Conservation (phyloP, 345 rosid species). For the Jatropha curcas region DNA sequence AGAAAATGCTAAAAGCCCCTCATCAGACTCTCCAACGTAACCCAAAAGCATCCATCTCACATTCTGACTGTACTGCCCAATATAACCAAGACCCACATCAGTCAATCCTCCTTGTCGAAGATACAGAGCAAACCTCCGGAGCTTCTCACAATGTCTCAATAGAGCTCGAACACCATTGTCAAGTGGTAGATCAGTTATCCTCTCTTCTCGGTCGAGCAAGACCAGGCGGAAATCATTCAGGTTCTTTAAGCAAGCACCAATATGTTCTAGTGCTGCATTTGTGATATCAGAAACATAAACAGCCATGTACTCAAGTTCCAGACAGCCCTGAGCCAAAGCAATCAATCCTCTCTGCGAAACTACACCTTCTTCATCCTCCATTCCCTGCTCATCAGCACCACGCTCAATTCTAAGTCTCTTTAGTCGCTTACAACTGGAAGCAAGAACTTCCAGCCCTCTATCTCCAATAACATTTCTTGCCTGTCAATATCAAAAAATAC, state of each 20-base stretch:
- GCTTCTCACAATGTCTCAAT: slow-evolving; percentile 76
- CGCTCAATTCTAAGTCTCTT: slow-evolving; percentile 93
- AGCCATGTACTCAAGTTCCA: slow-evolving; percentile 72
- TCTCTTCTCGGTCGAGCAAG: slow-evolving; percentile 72
- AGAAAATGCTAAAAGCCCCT: slow-evolving; percentile 73
- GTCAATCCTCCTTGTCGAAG: slow-evolving; percentile 82
- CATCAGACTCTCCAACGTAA: slow-evolving; percentile 75
- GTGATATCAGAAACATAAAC: slow-evolving; percentile 87
- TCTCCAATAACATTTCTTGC: slow-evolving; percentile 96
- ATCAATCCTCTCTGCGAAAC: slow-evolving; percentile 89
- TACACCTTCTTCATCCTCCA: slow-evolving; percentile 84
- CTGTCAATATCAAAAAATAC: slow-evolving; percentile 44
- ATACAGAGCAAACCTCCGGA: slow-evolving; percentile 77
- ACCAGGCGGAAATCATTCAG: slow-evolving; percentile 85
- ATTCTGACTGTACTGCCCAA: slow-evolving; percentile 70
- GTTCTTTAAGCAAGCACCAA: slow-evolving; percentile 68
- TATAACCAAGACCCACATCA: slow-evolving; percentile 73
- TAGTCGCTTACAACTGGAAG: slow-evolving; percentile 62
- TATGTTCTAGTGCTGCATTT: slow-evolving; percentile 61
- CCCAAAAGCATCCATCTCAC: slow-evolving; percentile 97
- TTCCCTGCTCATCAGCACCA: slow-evolving; percentile 84
- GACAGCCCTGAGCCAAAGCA: slow-evolving; percentile 84
- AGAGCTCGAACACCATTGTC: slow-evolving; percentile 87
- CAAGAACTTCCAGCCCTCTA: slow-evolving; percentile 82
- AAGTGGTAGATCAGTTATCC: slow-evolving; percentile 80